Evolutionary conservation across 768 basidiomycete genomes (phyloP), one percentile per base, ranked within the genome.

Genomic region (Pisolithus tinctorius): DNA sequence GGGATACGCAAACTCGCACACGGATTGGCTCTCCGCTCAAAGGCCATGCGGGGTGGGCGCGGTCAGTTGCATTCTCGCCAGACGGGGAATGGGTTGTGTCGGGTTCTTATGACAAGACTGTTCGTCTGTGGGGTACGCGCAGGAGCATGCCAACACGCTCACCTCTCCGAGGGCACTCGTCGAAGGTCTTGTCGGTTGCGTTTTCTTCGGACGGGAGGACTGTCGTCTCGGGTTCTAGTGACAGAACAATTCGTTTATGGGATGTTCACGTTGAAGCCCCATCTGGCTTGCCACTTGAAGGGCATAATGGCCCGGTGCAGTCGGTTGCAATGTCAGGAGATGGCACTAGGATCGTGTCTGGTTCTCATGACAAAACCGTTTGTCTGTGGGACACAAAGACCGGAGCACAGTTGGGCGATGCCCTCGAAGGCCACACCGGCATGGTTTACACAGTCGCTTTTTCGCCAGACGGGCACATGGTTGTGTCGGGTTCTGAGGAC

Each of bases 141-240:
- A 49, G 39, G n/a, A 6, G 23, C 8, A 1, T 3, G 4, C 13
- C 5, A 10, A 23, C 17, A 5, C 5, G 43, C 11, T 14, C 10
- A 7, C 43, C 43, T 44, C 26, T 27, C 6, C 14, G 4, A 44
- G 43, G 25, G 43, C 23, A 44, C 16, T 10, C 10, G 11, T 14
- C 23, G 11, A 43, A 23, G 25, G 42, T 43, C 25, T 25, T 43
- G 42, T 43, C 42, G 13, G 42, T 43, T 8, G 14, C 7, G 25
- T 44, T 44, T 45, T 48, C 31, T n/a, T 42, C 27, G 9, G 60
- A 66, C 50, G 59, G 57, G 9, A 50, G 30, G 10, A 36, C 5
- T 7, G 34, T 64, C 37, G 60, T 60, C 16, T 59, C 63, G 0
- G 59, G 57, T 7, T 59, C 60, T 3, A 30, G 44, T 16, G 66